A percentile compares a stretch with the other conserved stretches of the same genome.
phyloP scores from a whole-genome alignment of 2,329 filamentous ascomycete genomes.

The Scedosporium aurantiacum region DNA sequence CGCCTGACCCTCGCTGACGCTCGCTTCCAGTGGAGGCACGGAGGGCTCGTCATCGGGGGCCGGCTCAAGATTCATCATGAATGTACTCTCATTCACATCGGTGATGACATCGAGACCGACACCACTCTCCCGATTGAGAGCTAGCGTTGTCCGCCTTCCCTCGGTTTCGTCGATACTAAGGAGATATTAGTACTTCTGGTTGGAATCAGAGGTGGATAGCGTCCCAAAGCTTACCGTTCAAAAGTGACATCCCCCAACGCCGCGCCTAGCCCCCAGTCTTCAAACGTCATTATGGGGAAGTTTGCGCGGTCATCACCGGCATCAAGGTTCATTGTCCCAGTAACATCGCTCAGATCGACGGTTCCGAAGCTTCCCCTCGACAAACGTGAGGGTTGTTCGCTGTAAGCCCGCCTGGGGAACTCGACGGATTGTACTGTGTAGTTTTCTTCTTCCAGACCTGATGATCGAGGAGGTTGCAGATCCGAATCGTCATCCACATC shows the following conservation, averaged over 20 bases:
- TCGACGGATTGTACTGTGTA: constrained; percentile 50
- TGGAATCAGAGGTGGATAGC: neutral
- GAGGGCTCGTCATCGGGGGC: constrained; percentile 11
- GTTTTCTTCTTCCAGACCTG: constrained; percentile 46
- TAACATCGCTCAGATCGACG: constrained; percentile 40
- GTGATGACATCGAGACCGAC: constrained; percentile 32
- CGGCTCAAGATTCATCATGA: constrained; percentile 24
- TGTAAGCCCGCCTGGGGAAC: constrained; percentile 40
- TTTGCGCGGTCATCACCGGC: constrained; percentile 38
- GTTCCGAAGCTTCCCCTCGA: constrained; percentile 45
- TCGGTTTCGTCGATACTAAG: constrained; percentile 29
- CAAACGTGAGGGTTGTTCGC: constrained; percentile 32
- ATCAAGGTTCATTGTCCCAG: constrained; percentile 22
- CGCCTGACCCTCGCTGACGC: constrained; percentile 9
- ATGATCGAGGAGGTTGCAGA: constrained; percentile 40
- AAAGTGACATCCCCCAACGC: constrained; percentile 29
- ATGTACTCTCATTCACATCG: constrained; percentile 30
- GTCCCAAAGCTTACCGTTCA: constrained; percentile 24
- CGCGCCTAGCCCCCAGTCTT: constrained; percentile 28
- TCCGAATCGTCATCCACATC: constrained; percentile 40
- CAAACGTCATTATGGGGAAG: constrained; percentile 34
- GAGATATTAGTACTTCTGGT: neutral
- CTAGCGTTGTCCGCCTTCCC: constrained; percentile 25
- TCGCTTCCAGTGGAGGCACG: constrained; percentile 5
- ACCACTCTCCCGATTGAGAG: constrained; percentile 31